Conservation (phyloP, 768 basidiomycete genomes). For the Boletus patriciae region DNA sequence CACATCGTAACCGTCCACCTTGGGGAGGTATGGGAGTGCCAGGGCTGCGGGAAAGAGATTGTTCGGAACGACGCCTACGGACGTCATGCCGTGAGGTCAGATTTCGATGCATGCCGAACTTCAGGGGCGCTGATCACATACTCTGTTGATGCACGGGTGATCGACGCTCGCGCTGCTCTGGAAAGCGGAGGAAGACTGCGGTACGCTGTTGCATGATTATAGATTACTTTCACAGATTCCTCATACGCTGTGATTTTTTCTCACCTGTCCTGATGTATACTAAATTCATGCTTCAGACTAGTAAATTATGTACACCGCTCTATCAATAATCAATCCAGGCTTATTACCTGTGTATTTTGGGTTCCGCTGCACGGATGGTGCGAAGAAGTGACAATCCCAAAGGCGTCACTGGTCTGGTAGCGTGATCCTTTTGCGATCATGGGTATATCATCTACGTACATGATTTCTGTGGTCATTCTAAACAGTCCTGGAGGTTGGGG, state of each 20-base stretch:
- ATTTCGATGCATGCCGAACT: conserved; percentile 1
- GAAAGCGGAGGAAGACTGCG: neutral
- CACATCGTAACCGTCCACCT: conserved; percentile 22
- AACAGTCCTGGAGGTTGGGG: no score
- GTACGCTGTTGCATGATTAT: neutral
- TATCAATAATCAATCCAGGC: neutral
- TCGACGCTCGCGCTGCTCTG: conserved; percentile 9
- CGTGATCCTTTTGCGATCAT: no score
- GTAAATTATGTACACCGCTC: neutral
- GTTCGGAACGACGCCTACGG: conserved; percentile 10
- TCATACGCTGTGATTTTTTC: neutral
- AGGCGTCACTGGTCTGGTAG: no score
- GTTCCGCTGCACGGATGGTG: no score
- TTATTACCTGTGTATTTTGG: no score
- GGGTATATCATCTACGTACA: no score
- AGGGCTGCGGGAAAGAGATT: conserved; percentile 13
- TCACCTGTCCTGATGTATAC: neutral
- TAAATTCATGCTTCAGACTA: neutral
- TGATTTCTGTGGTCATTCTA: no score
- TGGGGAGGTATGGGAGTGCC: conserved; percentile 16
- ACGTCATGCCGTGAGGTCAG: conserved; percentile 3
- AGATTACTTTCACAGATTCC: neutral
- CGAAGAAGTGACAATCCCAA: no score
- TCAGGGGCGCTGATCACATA: conserved; percentile 12
- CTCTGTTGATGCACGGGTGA: neutral